phyloP scores from a whole-genome alignment of 768 basidiomycete species.

The Panus rudis region DNA sequence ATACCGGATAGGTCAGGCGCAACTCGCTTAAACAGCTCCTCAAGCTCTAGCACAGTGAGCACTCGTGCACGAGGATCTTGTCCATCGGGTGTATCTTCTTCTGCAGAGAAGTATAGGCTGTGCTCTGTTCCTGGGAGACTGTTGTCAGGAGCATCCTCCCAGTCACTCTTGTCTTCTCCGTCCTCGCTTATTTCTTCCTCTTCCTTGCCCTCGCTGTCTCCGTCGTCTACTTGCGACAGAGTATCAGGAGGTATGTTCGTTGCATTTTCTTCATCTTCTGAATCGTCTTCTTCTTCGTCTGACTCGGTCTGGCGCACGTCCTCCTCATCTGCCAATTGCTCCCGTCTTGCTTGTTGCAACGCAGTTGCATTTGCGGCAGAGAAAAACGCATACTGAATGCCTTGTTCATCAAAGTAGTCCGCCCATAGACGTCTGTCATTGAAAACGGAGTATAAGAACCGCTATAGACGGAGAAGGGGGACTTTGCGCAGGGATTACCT shows the following conservation, averaged over 20 bases:
- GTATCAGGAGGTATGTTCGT: constrained; percentile 2
- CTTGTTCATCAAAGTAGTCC: constrained; percentile 76
- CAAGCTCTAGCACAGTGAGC: constrained; percentile 80
- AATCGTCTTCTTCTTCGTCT: constrained; percentile 17
- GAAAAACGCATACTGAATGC: constrained; percentile 83
- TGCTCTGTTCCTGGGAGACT: constrained; percentile 16
- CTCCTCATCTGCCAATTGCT: constrained; percentile 24
- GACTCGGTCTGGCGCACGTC: background rate
- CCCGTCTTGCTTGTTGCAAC: constrained; percentile 66
- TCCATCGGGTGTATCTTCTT: constrained; percentile 43
- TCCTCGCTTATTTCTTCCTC: constrained; percentile 17
- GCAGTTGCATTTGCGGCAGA: constrained; percentile 86
- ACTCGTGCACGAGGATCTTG: constrained; percentile 68
- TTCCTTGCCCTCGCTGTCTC: constrained; percentile 23
- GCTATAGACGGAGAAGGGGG: background rate
- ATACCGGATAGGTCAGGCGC: constrained; percentile 69
- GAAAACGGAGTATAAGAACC: background rate
- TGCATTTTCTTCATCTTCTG: constrained; percentile 17
- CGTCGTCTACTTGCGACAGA: constrained; percentile 9
- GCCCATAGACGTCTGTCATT: constrained; percentile 73
- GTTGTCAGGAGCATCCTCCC: constrained; percentile 26
- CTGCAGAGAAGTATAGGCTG: constrained; percentile 43
- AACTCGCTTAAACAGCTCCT: constrained; percentile 65
- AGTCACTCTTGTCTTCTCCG: constrained; percentile 25
- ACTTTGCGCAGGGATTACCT: constrained; percentile 44